Evolutionary conservation across 2,329 filamentous ascomycete genomes (phyloP).

Genomic region (Torrubiella hemipterigena): DNA sequence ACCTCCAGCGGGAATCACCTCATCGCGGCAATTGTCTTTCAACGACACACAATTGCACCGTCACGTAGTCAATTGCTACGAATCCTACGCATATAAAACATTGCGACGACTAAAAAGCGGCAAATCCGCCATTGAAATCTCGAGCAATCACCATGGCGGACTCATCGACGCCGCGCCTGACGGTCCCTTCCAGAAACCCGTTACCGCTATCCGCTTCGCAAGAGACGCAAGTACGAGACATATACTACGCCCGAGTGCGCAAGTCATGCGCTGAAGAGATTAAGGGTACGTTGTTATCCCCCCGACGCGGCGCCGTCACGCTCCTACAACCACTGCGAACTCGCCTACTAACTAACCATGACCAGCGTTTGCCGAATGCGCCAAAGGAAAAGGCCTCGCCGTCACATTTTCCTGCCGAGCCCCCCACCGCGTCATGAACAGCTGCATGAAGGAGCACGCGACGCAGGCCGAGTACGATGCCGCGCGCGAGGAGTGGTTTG

Average conservation of each 20-base stretch:
- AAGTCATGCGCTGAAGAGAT: conserved; percentile 66
- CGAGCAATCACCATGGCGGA: conserved; percentile 4
- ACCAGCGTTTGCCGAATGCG: conserved; percentile 87
- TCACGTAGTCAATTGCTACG: too few species aligned
- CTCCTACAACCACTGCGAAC: too few species aligned
- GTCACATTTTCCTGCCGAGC: conserved; percentile 77
- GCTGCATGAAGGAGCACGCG: conserved; percentile 80
- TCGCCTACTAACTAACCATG: too few species aligned
- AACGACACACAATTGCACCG: too few species aligned
- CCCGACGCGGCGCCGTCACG: too few species aligned
- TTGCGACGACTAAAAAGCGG: neutral
- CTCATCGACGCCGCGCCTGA: conserved; percentile 20
- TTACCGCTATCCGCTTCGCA: conserved; percentile 72
- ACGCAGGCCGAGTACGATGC: conserved; percentile 77
- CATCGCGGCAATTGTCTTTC: too few species aligned
- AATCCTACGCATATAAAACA: too few species aligned
- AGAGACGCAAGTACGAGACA: conserved; percentile 68
- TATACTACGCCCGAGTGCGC: conserved; percentile 72
- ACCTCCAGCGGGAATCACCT: too few species aligned
- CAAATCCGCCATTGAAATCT: conserved; percentile 17
- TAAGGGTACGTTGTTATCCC: conserved; percentile 41
- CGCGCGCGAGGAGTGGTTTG: conserved; percentile 90
- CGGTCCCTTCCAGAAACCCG: conserved; percentile 59
- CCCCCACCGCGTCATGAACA: conserved; percentile 79
- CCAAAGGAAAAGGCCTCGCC: conserved; percentile 71